Base-by-base conservation (phyloP, 179 eudicot genomes). In the Silene coronaria region DNA sequence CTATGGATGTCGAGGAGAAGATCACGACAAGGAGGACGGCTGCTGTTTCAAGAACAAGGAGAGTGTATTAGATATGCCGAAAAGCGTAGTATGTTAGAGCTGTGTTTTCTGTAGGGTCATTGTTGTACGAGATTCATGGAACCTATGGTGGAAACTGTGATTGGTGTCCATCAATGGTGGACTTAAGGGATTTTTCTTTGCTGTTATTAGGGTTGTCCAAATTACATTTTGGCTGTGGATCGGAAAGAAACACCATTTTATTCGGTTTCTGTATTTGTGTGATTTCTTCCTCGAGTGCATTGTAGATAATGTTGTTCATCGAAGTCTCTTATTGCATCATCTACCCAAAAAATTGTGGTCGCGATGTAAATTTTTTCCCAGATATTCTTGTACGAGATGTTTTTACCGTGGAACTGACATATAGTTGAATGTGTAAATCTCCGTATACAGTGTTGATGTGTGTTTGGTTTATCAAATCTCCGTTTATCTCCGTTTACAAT, bases 1-100 rank as follows among this genome's bases (percentile, higher is more conserved):
- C 97, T 2, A 66, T 86, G 81, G 42, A 60, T 75, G 34, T 78
- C 22, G 87, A 80, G 21, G 82, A 82, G 84, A 69, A 7, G 80
- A 70, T 6, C 28, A 64, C 48, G 36, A 67, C 55, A 61, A 72
- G 63, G 46, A 80, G 80, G 80, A 88, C 80, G 80, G 69, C 64
- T 55, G 73, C 75, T 71, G 82, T 78, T 60, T 30, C 82, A 71
- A 86, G 87, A 78, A 42, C 67, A 63, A 70, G 87, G 78, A 85
- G 84, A 45, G 78, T 55, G 53, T 87, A 76, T 82, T 16, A 51
- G 51, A 19, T 21, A 7, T 8, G 27, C 19, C 0, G 30, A 19
- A 51, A 8, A 30, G 22, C 23, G 27, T 32, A 32, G 30, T 22
- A 5, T 64, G 19, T 28, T 23, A 73, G 24, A 16, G 26, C 3